Evolutionary conservation across 305 asterid genomes (phyloP).

Genomic region (Coffea humblotiana): DNA sequence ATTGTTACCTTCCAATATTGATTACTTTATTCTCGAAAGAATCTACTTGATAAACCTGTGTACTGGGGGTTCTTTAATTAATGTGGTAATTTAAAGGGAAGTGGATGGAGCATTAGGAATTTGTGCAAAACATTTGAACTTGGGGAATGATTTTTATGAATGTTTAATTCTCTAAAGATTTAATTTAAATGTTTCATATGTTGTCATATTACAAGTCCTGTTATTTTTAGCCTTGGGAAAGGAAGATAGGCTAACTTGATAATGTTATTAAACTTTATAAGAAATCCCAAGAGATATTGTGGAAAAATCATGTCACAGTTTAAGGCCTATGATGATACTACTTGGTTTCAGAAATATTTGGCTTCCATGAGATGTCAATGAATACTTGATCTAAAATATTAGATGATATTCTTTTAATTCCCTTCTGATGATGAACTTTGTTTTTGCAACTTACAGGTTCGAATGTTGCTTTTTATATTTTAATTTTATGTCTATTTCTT

Average conservation of each 20-base stretch:
- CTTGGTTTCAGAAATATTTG: neutral
- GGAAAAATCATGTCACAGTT: neutral
- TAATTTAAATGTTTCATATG: neutral
- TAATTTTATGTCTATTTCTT: conserved; percentile 21
- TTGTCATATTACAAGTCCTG: neutral
- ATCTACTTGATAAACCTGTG: neutral
- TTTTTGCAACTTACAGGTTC: neutral
- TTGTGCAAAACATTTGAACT: neutral
- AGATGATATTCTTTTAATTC: neutral
- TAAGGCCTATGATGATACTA: neutral
- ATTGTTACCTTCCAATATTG: neutral
- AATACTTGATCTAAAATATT: neutral
- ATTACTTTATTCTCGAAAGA: neutral
- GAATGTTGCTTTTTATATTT: conserved; percentile 5
- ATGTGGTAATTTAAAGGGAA: neutral
- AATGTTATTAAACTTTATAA: neutral
- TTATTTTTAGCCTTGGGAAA: neutral
- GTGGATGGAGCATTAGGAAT: neutral
- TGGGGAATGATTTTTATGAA: neutral
- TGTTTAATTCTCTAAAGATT: neutral
- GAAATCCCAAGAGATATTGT: neutral
- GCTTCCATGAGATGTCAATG: neutral
- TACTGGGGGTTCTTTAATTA: neutral
- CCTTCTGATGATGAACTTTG: neutral
- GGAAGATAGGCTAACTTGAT: neutral